phyloP scores from a whole-genome alignment of 805 yeast species.

The Pichia rugopelliculosa region DNA sequence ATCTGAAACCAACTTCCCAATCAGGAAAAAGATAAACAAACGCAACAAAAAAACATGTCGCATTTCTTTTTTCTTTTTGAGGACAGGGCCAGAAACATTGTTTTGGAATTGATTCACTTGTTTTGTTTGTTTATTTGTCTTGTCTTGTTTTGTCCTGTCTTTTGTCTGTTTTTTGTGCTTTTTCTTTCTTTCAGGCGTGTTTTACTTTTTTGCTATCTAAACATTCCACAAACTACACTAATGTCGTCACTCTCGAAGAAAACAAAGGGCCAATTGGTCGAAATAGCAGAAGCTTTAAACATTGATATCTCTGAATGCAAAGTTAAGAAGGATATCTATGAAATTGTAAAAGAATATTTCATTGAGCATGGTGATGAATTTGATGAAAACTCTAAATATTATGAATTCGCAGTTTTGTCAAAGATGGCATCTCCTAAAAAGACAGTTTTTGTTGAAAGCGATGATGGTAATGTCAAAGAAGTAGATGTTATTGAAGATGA shows the following conservation, averaged over 20 bases:
- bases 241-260: slow-evolving; percentile 22
- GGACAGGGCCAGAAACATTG: neutral
- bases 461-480: slow-evolving; percentile 7
- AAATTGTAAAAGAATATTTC: slow-evolving; percentile 18
- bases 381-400: slow-evolving; percentile 21
- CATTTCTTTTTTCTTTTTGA: neutral
- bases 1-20: neutral
- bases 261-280: slow-evolving; percentile 27
- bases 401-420: slow-evolving; percentile 19
- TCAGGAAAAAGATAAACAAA: slow-evolving; percentile 9
- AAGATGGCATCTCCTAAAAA: slow-evolving; percentile 13
- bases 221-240: neutral
- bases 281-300: slow-evolving; percentile 25
- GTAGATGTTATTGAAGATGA: slow-evolving; percentile 28
- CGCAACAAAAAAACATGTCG: neutral
- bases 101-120: neutral
- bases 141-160: neutral
- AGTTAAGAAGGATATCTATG: slow-evolving; percentile 25
- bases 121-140: neutral
- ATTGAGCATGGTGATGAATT: slow-evolving; percentile 17
- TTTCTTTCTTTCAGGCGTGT: neutral
- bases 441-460: slow-evolving; percentile 11
- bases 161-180: neutral
- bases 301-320: slow-evolving; percentile 19
- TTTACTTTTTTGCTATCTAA: neutral